phyloP scores from a whole-genome alignment of 768 basidiomycete genomes.

The Phlebiopsis gigantea region DNA sequence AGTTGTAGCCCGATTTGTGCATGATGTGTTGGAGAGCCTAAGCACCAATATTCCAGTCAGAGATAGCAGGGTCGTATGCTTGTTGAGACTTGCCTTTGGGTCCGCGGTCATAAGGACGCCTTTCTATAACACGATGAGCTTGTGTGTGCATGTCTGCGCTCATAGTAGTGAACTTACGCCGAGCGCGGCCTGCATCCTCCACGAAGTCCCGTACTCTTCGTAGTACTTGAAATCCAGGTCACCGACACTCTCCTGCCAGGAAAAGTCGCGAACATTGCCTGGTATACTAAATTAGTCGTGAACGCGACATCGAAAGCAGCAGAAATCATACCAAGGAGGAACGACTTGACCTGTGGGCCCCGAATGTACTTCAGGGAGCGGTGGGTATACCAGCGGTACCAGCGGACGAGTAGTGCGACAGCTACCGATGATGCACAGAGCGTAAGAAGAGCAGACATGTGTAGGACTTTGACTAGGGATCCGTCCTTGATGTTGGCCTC shows the following conservation, averaged over 20 bases:
- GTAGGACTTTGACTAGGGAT: too few species aligned
- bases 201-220: constrained; percentile 24
- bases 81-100: constrained; percentile 7
- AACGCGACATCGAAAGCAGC: background rate
- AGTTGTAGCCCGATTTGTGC: constrained; percentile 13
- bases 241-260: constrained; percentile 23
- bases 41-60: background rate
- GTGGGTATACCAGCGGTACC: background rate
- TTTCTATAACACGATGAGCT: background rate
- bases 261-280: constrained; percentile 23
- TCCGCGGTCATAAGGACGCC: constrained; percentile 4
- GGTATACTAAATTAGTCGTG: too few species aligned
- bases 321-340: background rate
- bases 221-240: constrained; percentile 26
- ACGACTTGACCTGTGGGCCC: background rate
- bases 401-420: background rate
- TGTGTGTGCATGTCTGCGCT: too few species aligned
- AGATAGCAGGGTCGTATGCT: background rate
- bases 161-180: constrained; percentile 14
- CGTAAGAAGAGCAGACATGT: too few species aligned
- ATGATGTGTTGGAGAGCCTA: constrained; percentile 13
- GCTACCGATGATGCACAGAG: too few species aligned
- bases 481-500: too few species aligned
- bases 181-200: constrained; percentile 14
- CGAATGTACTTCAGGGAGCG: background rate